Evolutionary conservation across 495 filamentous ascomycete species (phyloP), one percentile per base, ranked within the genome.

Genomic region (Talaromyces borbonicus): DNA sequence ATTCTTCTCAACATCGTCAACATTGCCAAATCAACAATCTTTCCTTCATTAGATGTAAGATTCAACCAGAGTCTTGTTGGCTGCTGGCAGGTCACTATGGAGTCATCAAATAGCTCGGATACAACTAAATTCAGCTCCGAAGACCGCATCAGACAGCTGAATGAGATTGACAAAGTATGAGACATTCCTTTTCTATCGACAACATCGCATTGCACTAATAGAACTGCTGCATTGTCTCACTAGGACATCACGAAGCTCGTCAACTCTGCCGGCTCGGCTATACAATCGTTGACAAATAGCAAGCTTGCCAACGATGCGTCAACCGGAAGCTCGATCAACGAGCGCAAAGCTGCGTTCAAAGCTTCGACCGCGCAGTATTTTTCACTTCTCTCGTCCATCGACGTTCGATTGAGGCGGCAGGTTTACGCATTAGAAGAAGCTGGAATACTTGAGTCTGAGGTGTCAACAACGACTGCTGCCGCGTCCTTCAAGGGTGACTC

Each of bases 401-500:
- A 85, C 57, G 79, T 85, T 8, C 68, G 76, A 5, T 71, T 93
- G 14, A 77, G 78, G 37, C 75, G 84, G n/a, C 85, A 94, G 52
- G 81, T 88, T 48, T 81, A 80, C 52, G 85, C 82, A 0, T 60
- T 94, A 20, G 84, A 90, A 53, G 85, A 92, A 61, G 82, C 81
- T 1, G 74, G 75, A 16, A 82, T 90, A 45, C 72, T 89, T n/a
- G 70, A 75, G 4, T 55, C 61, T 6, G 66, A 70, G 11, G 43
- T 52, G 1, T 41, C 49, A 4, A 30, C 33, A n/a, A 18, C 35
- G 22, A 56, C 65, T 38, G 36, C 2, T n/a, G n/a, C n/a, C 5
- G 43, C 19, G 1, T 46, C 43, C 12, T 46, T 46, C 30, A 46
- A 32, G 14, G 55, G 57, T 29, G 35, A 49, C 48, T 16, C 54